Evolutionary conservation across 495 filamentous ascomycete species (phyloP).

Genomic region (Cudoniella acicularis): DNA sequence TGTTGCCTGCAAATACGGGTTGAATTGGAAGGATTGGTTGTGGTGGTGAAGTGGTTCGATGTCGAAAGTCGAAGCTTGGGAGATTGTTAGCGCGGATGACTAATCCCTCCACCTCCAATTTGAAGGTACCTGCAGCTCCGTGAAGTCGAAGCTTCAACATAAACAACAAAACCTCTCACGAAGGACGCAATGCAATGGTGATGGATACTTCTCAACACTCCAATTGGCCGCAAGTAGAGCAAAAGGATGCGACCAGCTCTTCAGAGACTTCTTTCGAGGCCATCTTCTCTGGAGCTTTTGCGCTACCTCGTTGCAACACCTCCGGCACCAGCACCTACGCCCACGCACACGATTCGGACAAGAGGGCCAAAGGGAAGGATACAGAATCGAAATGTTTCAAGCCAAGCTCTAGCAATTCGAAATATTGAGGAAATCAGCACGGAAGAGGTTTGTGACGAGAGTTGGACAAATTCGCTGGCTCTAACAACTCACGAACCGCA

Average conservation of each 20-base stretch:
- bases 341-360: too few relatives aligned
- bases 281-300: conserved; percentile 47
- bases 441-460: background rate
- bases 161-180: background rate
- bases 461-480: background rate
- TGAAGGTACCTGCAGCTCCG: conserved; percentile 11
- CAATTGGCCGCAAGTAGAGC: conserved; percentile 11
- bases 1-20: background rate
- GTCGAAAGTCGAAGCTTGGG: conserved; percentile 13
- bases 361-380: background rate
- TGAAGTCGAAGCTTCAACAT: background rate
- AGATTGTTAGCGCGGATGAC: conserved; percentile 8
- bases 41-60: conserved; percentile 15
- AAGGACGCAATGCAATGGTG: conserved; percentile 21
- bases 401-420: conserved; percentile 19
- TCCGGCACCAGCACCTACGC: background rate
- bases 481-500: conserved; percentile 17
- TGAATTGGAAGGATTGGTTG: conserved; percentile 2
- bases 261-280: conserved; percentile 51
- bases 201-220: background rate
- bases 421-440: conserved; percentile 3
- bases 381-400: conserved; percentile 1
- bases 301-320: conserved; percentile 34
- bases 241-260: conserved; percentile 49
- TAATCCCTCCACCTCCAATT: too few relatives aligned